Conservation (phyloP, 768 basidiomycete genomes). For the Leccinum incarnatum region DNA sequence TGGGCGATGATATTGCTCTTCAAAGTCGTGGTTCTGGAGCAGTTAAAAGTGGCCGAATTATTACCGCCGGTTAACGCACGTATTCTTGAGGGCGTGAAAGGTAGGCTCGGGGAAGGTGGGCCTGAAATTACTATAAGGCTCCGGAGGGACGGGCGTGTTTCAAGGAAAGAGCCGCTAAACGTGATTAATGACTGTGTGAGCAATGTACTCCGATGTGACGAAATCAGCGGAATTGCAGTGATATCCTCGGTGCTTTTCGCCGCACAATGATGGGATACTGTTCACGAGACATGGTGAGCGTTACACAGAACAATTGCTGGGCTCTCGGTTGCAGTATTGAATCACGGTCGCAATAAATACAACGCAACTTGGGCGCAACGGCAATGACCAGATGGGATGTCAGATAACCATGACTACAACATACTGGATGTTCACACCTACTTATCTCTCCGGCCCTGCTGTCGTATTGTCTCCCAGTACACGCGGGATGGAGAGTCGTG, state of each 20-base stretch:
- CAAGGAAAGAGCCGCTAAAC: constrained; percentile 14
- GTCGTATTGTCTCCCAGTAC: background rate
- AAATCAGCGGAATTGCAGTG: background rate
- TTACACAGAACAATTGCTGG: background rate
- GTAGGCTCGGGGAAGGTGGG: constrained; percentile 3
- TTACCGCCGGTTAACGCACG: background rate
- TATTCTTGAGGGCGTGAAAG: too few species aligned
- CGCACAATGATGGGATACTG: background rate
- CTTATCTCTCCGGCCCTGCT: background rate
- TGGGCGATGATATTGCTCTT: background rate
- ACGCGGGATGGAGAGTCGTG: background rate
- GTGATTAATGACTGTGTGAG: background rate
- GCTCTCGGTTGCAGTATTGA: background rate
- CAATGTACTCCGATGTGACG: background rate
- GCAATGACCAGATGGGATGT: background rate
- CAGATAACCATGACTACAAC: constrained; percentile 21
- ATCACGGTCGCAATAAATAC: constrained; percentile 4
- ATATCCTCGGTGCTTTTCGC: background rate
- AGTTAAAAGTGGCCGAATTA: background rate
- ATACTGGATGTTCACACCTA: constrained; percentile 2
- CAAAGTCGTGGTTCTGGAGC: background rate
- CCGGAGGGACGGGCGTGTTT: constrained; percentile 8
- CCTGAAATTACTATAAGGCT: constrained; percentile 3
- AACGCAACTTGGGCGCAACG: background rate
- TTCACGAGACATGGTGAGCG: background rate